Evolutionary conservation across 108 stramenopile genomes (phyloP), one percentile per base, ranked within the genome.

Genomic region (Phaeodactylum tricornutum): DNA sequence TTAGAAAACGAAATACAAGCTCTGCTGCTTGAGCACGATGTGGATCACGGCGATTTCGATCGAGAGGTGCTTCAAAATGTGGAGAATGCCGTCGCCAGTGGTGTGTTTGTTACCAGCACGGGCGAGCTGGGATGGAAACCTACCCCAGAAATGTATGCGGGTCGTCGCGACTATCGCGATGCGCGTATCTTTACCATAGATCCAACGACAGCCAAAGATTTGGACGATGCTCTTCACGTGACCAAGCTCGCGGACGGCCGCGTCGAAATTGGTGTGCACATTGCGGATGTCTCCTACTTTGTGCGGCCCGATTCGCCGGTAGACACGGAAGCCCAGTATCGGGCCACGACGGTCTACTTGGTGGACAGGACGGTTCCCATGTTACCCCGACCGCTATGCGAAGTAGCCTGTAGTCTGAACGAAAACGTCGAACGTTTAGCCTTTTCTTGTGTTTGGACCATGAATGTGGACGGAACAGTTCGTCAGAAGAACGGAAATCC

Each of bases 261-360:
- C 29, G 76, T 87, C 17, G 91, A 92, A 57, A 57, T 95, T 39
- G 94, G 96, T 17, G 97, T 96, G 6, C 97, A 98, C 61, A 98
- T 98, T 59, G 97, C 97, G 0, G 97, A 98, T 59, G 97, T 98
- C 19, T 88, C 87, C 29, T 69, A 87, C 73, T 98, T 98, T 63
- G 67, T 96, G 4, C 35, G 46, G 35, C 81, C 83, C 0, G 63
- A 65, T 33, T 74, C 71, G 3, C 66, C 74, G n/a, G 72, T 96
- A 11, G 97, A 98, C 57, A 42, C 64, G n/a, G 97, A 96, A 61
- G 97, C 97, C 1, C 50, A 67, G 15, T 61, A 82, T 29, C 81
- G 97, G 24, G 75, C 85, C 8, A 98, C 97, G 11, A 94, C 94
- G 16, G 92, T 96, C 0, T 98, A 98, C 57, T 76, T 98, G 9